These are phyloP conservation scores for Platismatia glauca DNA, from an alignment of 495 filamentous ascomycete genomes.

Conservation along the genomic window DNA sequence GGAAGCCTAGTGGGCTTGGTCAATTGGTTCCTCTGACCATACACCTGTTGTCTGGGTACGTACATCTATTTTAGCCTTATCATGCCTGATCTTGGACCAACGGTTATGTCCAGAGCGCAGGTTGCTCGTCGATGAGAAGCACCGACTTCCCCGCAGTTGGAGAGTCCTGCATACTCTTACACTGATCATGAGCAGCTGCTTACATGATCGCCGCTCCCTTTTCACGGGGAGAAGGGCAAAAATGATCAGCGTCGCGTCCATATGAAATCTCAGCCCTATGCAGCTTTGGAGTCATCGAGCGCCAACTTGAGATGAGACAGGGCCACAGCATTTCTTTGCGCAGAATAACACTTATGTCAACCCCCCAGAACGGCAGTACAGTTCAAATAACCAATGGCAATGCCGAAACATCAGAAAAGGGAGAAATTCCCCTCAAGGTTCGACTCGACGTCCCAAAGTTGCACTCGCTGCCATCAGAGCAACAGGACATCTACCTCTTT, in stretches of 20 bases:
- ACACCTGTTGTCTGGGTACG: slow-evolving; percentile 11
- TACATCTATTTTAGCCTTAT: slow-evolving; percentile 73
- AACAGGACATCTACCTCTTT: slow-evolving; percentile 88
- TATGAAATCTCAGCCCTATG: neutral
- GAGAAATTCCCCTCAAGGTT: slow-evolving; percentile 11
- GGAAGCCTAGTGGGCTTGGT: slow-evolving; percentile 25
- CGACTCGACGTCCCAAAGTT: slow-evolving; percentile 84
- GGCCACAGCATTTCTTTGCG: neutral
- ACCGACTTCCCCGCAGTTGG: slow-evolving; percentile 6
- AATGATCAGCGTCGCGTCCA: neutral
- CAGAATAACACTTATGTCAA: slow-evolving; percentile 20
- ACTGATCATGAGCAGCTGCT: neutral
- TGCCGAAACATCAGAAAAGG: slow-evolving; percentile 3
- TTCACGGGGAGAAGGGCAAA: neutral
- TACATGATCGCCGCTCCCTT: neutral
- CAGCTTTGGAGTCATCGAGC: neutral
- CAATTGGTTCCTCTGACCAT: neutral
- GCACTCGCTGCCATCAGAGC: slow-evolving; percentile 81
- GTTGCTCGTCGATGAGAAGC: slow-evolving; percentile 26
- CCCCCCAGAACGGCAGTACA: slow-evolving; percentile 4
- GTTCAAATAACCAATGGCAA: slow-evolving; percentile 15
- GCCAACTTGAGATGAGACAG: neutral
- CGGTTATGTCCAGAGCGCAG: slow-evolving; percentile 66
- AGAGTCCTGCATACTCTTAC: neutral
- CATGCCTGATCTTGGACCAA: slow-evolving; percentile 93